phyloP scores from a whole-genome alignment of 768 basidiomycete genomes.

The Suillus plorans region DNA sequence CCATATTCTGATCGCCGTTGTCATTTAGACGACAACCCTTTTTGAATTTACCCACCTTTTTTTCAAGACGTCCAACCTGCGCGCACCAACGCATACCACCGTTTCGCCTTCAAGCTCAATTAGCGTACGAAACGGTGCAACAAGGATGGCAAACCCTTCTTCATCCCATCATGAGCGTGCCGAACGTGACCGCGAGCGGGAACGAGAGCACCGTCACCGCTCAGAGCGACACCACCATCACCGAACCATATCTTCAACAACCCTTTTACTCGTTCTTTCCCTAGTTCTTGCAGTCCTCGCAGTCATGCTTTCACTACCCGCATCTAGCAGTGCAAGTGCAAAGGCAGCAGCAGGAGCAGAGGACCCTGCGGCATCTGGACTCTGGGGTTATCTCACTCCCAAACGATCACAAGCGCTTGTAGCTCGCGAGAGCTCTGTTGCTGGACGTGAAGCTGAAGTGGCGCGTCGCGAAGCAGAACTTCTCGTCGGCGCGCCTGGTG shows the following conservation, averaged over 20 bases:
- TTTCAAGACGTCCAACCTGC: constrained; percentile 68
- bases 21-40: constrained; percentile 3
- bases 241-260: constrained; percentile 87
- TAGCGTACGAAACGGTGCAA: constrained; percentile 49
- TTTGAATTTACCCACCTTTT: constrained; percentile 23
- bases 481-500: constrained; percentile 79
- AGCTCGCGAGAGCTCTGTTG: constrained; percentile 76
- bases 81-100: constrained; percentile 57
- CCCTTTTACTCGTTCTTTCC: constrained; percentile 82
- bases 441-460: constrained; percentile 83
- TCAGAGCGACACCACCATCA: constrained; percentile 75
- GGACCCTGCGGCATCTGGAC: constrained; percentile 45
- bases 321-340: constrained; percentile 39
- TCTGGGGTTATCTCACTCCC: constrained; percentile 75
- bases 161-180: constrained; percentile 74
- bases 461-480: constrained; percentile 87
- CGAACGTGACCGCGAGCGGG: constrained; percentile 47
- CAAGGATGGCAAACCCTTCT: constrained; percentile 82
- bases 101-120: constrained; percentile 70
- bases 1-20: not conserved
- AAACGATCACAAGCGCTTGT: constrained; percentile 82
- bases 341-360: constrained; percentile 26
- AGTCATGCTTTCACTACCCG: constrained; percentile 85
- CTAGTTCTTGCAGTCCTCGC: constrained; percentile 86
- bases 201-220: constrained; percentile 49